Percentiles rank a stretch among this genome's conserved stretches.
Conservation (phyloP, 352 stramenopile species). For the Sclerospora graminicola region DNA sequence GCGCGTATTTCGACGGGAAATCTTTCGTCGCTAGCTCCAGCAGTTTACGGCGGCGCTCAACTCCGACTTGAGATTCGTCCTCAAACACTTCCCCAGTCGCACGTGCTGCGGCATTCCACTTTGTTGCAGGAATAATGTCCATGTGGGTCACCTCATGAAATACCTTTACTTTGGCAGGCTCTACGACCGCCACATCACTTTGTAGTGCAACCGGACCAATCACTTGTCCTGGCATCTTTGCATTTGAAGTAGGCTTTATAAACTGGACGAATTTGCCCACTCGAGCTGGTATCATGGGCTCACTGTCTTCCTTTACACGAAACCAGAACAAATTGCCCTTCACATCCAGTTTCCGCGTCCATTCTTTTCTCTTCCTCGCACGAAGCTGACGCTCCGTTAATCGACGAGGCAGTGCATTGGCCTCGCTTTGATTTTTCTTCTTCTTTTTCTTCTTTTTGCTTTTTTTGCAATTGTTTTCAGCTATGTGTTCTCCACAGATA, state of each 20-base stretch:
- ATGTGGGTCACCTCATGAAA: conserved; percentile 24
- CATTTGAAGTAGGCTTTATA: conserved; percentile 5
- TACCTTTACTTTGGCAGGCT: conserved; percentile 19
- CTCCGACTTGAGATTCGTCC: conserved; percentile 11
- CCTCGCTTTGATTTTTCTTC: conserved; percentile 6
- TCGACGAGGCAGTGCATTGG: conserved; percentile 2
- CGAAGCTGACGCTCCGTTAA: conserved; percentile 26
- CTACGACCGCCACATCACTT: conserved; percentile 24
- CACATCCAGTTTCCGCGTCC: conserved; percentile 42
- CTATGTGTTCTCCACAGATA: conserved; percentile 32
- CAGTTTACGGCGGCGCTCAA: too few species aligned
- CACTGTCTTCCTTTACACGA: conserved; percentile 14
- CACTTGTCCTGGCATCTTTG: conserved; percentile 22
- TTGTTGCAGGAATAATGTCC: conserved; percentile 26
- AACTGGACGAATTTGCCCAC: conserved; percentile 24
- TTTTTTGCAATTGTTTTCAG: too few species aligned
- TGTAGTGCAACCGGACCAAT: conserved; percentile 8
- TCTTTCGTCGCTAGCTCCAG: conserved; percentile 23
- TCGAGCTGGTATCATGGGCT: conserved; percentile 6
- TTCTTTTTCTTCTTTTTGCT: conserved; percentile 4
- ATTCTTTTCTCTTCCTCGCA: conserved; percentile 41
- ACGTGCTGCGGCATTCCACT: conserved; percentile 22
- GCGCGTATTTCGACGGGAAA: too few species aligned
- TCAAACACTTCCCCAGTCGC: conserved; percentile 26
- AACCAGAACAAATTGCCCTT: conserved; percentile 53